Evolutionary conservation across 2,329 filamentous ascomycete species (phyloP).

Genomic region (Hirsutella thompsonii): DNA sequence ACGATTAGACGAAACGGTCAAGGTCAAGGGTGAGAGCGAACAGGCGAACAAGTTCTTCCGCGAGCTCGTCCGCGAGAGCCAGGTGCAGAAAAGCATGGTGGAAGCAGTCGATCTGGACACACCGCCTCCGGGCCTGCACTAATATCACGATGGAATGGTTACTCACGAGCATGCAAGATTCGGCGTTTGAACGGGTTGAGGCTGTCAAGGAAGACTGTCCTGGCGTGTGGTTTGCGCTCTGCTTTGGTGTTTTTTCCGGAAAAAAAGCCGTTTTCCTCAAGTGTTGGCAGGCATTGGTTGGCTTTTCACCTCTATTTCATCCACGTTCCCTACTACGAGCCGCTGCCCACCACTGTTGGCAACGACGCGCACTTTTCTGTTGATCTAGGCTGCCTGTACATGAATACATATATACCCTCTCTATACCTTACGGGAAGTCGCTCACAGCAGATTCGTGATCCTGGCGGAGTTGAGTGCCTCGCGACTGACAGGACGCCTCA

Average conservation of each 20-base stretch:
- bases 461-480: not conserved
- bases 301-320: too few relatives aligned
- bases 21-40: slow-evolving; percentile 71
- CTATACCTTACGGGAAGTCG: not conserved
- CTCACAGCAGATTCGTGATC: too few relatives aligned
- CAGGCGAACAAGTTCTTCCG: slow-evolving; percentile 82
- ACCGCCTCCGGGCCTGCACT: slow-evolving; percentile 26
- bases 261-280: too few relatives aligned
- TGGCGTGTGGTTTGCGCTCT: not conserved
- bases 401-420: not conserved
- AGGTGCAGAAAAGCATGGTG: slow-evolving; percentile 35
- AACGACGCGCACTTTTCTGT: not conserved
- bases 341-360: too few relatives aligned
- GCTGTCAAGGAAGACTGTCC: not conserved
- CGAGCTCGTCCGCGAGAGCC: slow-evolving; percentile 61
- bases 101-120: slow-evolving; percentile 42
- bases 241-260: not conserved
- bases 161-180: not conserved
- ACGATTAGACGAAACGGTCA: slow-evolving; percentile 71
- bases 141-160: slow-evolving; percentile 3
- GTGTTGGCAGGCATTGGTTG: too few relatives aligned
- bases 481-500: not conserved
- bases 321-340: too few relatives aligned
- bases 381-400: not conserved
- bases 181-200: not conserved